Conservation (phyloP, 768 basidiomycete species). For the Tulasnella sp. region DNA sequence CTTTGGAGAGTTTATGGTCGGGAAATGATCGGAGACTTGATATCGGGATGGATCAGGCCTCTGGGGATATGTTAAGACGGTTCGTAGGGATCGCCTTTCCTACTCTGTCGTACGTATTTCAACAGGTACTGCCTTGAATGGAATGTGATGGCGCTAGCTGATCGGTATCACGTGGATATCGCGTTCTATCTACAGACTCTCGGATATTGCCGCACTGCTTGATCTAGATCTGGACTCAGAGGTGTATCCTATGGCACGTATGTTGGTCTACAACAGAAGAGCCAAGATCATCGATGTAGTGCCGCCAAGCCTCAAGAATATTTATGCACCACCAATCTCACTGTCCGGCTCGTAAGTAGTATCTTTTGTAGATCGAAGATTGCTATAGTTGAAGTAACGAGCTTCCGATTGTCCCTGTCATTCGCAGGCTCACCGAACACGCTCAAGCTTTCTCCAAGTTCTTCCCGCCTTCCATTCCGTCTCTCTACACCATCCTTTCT, state of each 20-base stretch:
- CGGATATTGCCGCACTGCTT: constrained; percentile 66
- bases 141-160: neutral
- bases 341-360: constrained; percentile 53
- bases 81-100: constrained; percentile 67
- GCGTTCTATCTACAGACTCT: constrained; percentile 39
- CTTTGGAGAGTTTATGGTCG: constrained; percentile 45
- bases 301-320: constrained; percentile 64
- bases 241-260: constrained; percentile 81
- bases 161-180: neutral
- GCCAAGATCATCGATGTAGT: constrained; percentile 85
- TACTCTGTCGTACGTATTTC: constrained; percentile 54
- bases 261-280: constrained; percentile 81
- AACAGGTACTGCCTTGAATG: neutral
- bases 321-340: constrained; percentile 62
- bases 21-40: constrained; percentile 24
- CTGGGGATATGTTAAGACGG: constrained; percentile 60
- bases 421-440: constrained; percentile 40
- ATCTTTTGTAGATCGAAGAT: no score
- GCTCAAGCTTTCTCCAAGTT: constrained; percentile 46
- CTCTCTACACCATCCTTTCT: constrained; percentile 63
- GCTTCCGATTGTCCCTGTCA: no score
- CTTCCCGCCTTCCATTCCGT: constrained; percentile 53
- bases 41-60: constrained; percentile 49
- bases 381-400: no score
- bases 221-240: constrained; percentile 78